Percentiles rank a stretch among this genome's conserved stretches.
phyloP scores from a whole-genome alignment of 768 basidiomycete genomes.

The Psilocybe cubensis region DNA sequence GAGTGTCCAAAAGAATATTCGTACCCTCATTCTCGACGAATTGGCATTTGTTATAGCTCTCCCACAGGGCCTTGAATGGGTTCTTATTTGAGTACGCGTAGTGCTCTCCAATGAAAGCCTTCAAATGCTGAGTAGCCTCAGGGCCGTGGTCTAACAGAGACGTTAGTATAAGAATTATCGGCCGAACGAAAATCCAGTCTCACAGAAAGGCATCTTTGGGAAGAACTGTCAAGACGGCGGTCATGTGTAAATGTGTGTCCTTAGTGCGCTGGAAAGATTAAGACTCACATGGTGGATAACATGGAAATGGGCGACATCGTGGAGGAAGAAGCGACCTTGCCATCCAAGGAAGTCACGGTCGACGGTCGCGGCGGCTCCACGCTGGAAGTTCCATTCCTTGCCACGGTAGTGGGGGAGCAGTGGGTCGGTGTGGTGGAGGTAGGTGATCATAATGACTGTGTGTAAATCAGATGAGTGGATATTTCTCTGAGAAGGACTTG shows the following conservation, averaged over 20 bases:
- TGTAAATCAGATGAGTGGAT: neutral
- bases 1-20: constrained; percentile 4
- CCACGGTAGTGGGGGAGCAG: constrained; percentile 59
- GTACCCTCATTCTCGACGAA: constrained; percentile 61
- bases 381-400: constrained; percentile 61
- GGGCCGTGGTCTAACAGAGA: constrained; percentile 47
- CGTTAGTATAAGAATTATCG: neutral
- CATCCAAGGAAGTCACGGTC: constrained; percentile 63
- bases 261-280: neutral
- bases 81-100: constrained; percentile 47
- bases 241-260: neutral
- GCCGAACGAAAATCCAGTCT: constrained; percentile 15
- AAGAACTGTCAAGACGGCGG: constrained; percentile 49
- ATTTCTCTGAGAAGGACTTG: neutral
- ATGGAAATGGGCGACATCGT: constrained; percentile 66
- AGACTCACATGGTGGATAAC: constrained; percentile 60
- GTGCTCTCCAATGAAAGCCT: constrained; percentile 51
- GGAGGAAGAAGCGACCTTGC: constrained; percentile 71
- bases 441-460: constrained; percentile 57
- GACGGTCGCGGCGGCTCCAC: constrained; percentile 64
- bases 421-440: constrained; percentile 69
- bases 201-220: constrained; percentile 63
- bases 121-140: constrained; percentile 53
- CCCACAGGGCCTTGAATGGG: constrained; percentile 52
- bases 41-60: constrained; percentile 57